Conservation (phyloP, 305 asterid genomes). For the Solanum hybrid region DNA sequence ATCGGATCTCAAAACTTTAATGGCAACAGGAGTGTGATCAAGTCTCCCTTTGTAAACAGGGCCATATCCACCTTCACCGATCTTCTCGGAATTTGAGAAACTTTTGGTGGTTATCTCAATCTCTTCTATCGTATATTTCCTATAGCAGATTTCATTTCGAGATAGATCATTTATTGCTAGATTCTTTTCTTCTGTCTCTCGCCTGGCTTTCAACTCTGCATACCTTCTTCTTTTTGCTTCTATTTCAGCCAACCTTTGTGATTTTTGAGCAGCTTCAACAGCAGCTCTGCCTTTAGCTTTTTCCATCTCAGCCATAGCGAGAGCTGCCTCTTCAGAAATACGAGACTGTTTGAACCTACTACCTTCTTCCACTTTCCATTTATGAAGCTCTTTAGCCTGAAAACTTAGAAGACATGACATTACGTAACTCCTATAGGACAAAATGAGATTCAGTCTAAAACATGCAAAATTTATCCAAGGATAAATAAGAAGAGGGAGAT, state of each 20-base stretch:
- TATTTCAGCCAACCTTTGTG: conserved; percentile 40
- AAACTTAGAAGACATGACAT: not conserved
- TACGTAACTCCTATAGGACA: not conserved
- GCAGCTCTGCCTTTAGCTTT: conserved; percentile 20
- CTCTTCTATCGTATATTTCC: conserved; percentile 48
- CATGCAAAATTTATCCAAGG: not conserved
- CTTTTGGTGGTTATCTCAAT: conserved; percentile 47
- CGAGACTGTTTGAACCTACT: conserved; percentile 13
- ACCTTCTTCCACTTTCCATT: conserved; percentile 14
- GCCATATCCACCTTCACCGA: conserved; percentile 82
- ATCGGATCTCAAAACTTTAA: conserved; percentile 61
- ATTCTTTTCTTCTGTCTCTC: conserved; percentile 48
- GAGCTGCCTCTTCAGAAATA: conserved; percentile 14
- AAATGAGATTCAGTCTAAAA: not conserved
- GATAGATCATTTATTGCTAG: conserved; percentile 43
- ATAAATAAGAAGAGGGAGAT: not conserved
- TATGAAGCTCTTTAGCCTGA: conserved; percentile 18
- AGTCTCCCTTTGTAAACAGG: conserved; percentile 51
- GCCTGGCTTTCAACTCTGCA: conserved; percentile 40
- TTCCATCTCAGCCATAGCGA: conserved; percentile 17
- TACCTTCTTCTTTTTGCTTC: conserved; percentile 44
- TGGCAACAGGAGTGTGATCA: conserved; percentile 60
- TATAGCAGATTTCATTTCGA: conserved; percentile 28
- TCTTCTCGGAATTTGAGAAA: conserved; percentile 44
- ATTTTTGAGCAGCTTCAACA: conserved; percentile 19